These are phyloP conservation scores for Dactylellina leptospora DNA, from an alignment of 2,329 filamentous ascomycete species.

Conservation along the genomic window DNA sequence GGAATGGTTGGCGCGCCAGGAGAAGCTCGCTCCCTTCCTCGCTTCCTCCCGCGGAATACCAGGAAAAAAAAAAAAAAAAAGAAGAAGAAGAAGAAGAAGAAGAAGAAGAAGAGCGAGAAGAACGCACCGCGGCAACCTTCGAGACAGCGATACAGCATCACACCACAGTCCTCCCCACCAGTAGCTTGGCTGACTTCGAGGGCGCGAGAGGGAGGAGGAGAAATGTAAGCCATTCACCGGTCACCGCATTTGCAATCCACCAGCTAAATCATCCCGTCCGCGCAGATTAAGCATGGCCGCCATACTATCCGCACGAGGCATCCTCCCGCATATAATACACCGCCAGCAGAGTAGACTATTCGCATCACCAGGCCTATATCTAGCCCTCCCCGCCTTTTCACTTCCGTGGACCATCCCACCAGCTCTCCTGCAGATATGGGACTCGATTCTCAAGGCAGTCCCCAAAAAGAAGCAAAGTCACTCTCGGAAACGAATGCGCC, in stretches of 20 bases:
- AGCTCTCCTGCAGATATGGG: conserved; percentile 66
- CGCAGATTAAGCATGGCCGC: too few species aligned
- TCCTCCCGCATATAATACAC: conserved; percentile 62
- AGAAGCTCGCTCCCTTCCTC: conserved; percentile 17
- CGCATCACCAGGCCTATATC: conserved; percentile 65
- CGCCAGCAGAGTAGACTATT: conserved; percentile 63
- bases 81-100: conserved; percentile 57
- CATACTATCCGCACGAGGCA: conserved; percentile 68
- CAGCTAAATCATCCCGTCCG: too few species aligned
- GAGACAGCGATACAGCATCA: too few species aligned
- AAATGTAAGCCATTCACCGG: too few species aligned
- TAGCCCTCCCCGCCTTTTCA: conserved; percentile 68
- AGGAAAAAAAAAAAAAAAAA: neutral
- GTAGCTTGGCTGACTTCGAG: too few species aligned
- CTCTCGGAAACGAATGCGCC: conserved; percentile 89
- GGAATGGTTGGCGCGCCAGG: neutral
- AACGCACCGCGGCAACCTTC: too few species aligned
- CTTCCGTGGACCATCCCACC: conserved; percentile 71
- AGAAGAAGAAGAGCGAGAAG: too few species aligned
- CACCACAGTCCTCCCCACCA: too few species aligned
- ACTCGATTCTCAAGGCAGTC: conserved; percentile 87
- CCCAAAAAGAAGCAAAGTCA: conserved; percentile 99
- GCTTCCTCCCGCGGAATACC: conserved; percentile 11
- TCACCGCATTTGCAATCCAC: too few species aligned
- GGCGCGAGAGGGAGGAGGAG: too few species aligned